Conservation (phyloP, 2,329 filamentous ascomycete species). For the Cladosporium halotolerans region DNA sequence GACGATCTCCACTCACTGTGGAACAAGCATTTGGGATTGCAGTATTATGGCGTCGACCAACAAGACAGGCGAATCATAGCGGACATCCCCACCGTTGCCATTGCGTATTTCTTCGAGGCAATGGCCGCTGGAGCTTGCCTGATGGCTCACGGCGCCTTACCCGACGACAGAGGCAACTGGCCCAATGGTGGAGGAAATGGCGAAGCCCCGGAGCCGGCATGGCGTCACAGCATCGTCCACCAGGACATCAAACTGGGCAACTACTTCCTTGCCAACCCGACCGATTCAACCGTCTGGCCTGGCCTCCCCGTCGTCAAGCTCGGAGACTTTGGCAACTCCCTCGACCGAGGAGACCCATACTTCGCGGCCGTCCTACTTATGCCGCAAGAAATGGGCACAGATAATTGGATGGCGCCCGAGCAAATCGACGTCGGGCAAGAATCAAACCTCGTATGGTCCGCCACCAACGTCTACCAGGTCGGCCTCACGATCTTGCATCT, state of each 20-base stretch:
- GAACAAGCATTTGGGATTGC: not conserved
- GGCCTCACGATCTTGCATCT: not conserved
- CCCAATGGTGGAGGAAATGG: not conserved
- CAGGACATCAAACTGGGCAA: slow-evolving; percentile 1
- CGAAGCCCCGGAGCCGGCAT: not conserved
- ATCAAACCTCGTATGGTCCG: not conserved
- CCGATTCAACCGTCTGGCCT: not conserved
- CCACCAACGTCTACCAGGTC: slow-evolving; percentile 1
- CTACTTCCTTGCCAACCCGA: not conserved
- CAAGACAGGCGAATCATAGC: not conserved
- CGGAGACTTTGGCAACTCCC: not conserved
- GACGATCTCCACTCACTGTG: not conserved
- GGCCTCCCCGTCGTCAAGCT: not conserved
- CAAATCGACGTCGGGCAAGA: not conserved
- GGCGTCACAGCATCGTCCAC: not conserved
- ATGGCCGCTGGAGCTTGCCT: slow-evolving; percentile 6
- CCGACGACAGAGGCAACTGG: not conserved
- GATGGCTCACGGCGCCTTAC: slow-evolving; percentile 1
- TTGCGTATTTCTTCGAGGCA: not conserved
- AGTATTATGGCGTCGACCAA: not conserved
- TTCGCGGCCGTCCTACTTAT: too few relatives aligned
- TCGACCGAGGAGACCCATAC: not conserved
- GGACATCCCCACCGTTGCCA: not conserved
- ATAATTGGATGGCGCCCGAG: not conserved
- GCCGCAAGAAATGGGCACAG: not conserved